Evolutionary conservation across 495 filamentous ascomycete species (phyloP).

Genomic region (Hypoxylon fuscum): DNA sequence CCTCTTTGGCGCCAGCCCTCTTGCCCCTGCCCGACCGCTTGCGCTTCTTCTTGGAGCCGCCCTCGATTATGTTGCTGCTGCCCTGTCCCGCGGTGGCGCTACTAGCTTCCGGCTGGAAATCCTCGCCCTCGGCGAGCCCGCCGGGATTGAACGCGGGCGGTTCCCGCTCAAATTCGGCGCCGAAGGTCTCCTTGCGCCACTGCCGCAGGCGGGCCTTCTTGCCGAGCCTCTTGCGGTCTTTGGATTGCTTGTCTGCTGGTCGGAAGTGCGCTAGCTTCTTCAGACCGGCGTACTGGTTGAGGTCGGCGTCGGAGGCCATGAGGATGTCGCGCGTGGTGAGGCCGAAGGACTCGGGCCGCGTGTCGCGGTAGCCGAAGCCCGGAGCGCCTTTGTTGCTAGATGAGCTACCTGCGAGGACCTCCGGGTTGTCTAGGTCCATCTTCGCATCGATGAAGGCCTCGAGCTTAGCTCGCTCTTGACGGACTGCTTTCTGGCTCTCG

Average conservation of each 20-base stretch:
- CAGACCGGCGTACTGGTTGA: constrained; percentile 90
- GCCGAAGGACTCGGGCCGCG: constrained; percentile 88
- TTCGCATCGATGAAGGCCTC: constrained; percentile 87
- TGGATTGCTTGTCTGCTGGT: constrained; percentile 84
- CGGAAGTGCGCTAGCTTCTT: constrained; percentile 94
- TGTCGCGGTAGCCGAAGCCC: constrained; percentile 90
- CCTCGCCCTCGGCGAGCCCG: constrained; percentile 32
- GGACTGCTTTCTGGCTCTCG: constrained; percentile 76
- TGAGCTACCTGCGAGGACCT: constrained; percentile 57
- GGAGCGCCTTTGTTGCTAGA: constrained; percentile 27
- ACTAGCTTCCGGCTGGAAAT: constrained; percentile 13
- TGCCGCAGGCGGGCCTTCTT: constrained; percentile 91
- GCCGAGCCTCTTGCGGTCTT: constrained; percentile 84
- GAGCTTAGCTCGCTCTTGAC: constrained; percentile 81
- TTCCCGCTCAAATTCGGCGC: constrained; percentile 63
- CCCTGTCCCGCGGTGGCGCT: constrained; percentile 8
- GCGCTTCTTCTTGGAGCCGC: constrained; percentile 55
- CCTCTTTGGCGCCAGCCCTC: constrained; percentile 40
- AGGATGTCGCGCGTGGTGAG: constrained; percentile 90
- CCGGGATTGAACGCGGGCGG: constrained; percentile 60
- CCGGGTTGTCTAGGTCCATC: constrained; percentile 73
- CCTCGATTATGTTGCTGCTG: constrained; percentile 45
- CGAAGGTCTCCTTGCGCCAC: constrained; percentile 95
- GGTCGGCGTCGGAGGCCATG: constrained; percentile 83
- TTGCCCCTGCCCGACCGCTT: constrained; percentile 55